Base-by-base conservation (phyloP, 1,284 basidiomycete genomes). In the Pseudozyma hubeiensis region DNA sequence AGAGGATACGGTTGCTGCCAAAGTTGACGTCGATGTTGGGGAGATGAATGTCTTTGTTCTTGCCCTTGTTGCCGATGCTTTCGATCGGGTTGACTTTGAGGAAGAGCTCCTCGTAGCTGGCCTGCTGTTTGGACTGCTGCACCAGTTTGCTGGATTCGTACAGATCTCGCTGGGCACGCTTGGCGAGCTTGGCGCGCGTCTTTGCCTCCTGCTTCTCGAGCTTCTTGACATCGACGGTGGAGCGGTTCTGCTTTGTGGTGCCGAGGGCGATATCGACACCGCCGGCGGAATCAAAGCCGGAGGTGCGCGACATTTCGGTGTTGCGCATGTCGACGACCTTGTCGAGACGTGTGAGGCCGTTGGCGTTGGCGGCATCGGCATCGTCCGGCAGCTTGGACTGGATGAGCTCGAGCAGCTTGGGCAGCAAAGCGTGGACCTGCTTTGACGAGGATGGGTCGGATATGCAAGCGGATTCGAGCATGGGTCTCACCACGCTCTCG, bases 201-300 rank as follows among this genome's bases (percentile, higher is more conserved):
- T 99, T 99, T 4, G 94, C 93, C 85, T 99, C 97, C 78, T 97
- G 94, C 85, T 98, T 98, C 85, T 97, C 97, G 16, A 99, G 90
- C 83, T 97, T 98, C 86, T 93, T 95, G 72, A 99, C 90, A 87
- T 99, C 97, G 60, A 99, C 97, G 49, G 93, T 91, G 48, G 94
- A 95, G 91, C 97, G 86, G 86, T 91, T 91, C 87, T 97, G 95
- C 86, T 93, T 94, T 69, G 94, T 93, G 53, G 91, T 93, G 85
- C 97, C 94, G 62, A 97, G 87, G 83, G 97, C 94, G 53, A 99
- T 93, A 47, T 92, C 81, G 19, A 85, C 81, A 50, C 79, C 77
- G 49, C 81, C 84, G 19, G 81, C 78, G 35, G 78, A 77, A 19
- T 81, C 81, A 34, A 84, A 80, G 46, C 78, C 76, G 34, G 77